Percentiles rank a stretch among this genome's conserved stretches.
These are phyloP conservation scores for Scutellaria barbata DNA, from an alignment of 257 asterid genomes.

Conservation along the genomic window DNA sequence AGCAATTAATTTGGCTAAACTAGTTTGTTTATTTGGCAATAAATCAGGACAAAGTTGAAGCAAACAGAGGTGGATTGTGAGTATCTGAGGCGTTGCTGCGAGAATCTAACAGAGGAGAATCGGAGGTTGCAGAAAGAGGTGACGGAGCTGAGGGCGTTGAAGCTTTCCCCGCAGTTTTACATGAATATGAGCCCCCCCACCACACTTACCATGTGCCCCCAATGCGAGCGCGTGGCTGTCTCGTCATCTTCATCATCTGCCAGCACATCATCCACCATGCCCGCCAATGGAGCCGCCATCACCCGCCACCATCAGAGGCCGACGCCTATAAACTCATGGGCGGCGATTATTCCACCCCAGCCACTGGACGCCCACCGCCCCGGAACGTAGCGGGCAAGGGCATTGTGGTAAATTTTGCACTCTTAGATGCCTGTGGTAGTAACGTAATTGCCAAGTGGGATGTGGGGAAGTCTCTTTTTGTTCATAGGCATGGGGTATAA, in stretches of 20 bases:
- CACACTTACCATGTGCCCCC: slow-evolving; percentile 97
- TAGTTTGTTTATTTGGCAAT: not conserved
- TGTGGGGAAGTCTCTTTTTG: slow-evolving; percentile 21
- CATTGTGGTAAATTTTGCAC: slow-evolving; percentile 20
- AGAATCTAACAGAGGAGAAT: slow-evolving; percentile 83
- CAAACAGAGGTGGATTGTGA: slow-evolving; percentile 98
- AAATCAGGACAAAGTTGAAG: slow-evolving; percentile 89
- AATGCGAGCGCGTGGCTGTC: slow-evolving; percentile 82
- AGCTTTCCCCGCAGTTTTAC: slow-evolving; percentile 84
- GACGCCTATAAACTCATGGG: slow-evolving; percentile 58
- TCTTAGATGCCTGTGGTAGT: no score
- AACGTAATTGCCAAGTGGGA: no score
- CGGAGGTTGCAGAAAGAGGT: slow-evolving; percentile 86
- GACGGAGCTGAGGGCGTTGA: slow-evolving; percentile 77
- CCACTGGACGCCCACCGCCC: slow-evolving; percentile 43
- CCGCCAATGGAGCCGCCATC: slow-evolving; percentile 32
- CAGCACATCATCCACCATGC: no score
- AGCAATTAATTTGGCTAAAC: no score
- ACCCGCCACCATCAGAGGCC: slow-evolving; percentile 47
- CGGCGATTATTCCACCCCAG: slow-evolving; percentile 52
- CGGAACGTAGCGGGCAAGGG: slow-evolving; percentile 28
- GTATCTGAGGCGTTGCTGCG: slow-evolving; percentile 87
- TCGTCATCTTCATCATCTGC: slow-evolving; percentile 50
- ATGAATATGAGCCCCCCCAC: slow-evolving; percentile 97
- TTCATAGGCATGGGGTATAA: slow-evolving; percentile 34